Evolutionary conservation across 352 stramenopile genomes (phyloP), one percentile per base, ranked within the genome.

Genomic region (Blastocystis hominis): DNA sequence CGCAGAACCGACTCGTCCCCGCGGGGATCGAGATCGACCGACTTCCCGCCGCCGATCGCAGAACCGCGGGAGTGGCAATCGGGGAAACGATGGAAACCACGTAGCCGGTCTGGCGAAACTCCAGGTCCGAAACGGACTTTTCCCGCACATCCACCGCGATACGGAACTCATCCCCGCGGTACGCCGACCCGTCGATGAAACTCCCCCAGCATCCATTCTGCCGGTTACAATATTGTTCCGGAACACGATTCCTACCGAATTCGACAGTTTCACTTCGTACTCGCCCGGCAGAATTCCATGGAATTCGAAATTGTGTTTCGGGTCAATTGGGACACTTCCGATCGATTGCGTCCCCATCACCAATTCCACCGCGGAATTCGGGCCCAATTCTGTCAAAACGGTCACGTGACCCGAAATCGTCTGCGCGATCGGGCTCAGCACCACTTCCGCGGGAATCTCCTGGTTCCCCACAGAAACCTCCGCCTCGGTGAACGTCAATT

Each of bases 141-240:
- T 3, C 47, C 0, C 0, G 9, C 42, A 78, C 68, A 15, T 55
- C 68, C 42, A 78, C 68, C 42, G 38, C n/a, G 17, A 2, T 5
- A 15, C 30, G 7, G 36, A 34, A 7, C 42, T 7, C 4, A 0
- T 55, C 24, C 6, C 20, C 42, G 7, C 15, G 17, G 44, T n/a
- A 47, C 17, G 36, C 7, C 24, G 44, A 24, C 24, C n/a, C 64
- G 24, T 76, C 64, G 6, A 50, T 17, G 44, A 76, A 76, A 15
- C 59, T 40, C 5, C 68, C 68, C 24, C n/a, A 78, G 42, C 68
- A 78, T 13, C 68, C 68, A 30, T 78, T 47, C 68, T 78, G n/a
- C 68, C 7, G 5, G 42, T 42, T 9, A 42, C 42, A 7, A 7
- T 34, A 24, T 40, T n/a, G 7, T 53, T 34, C 17, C n/a, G n/a